Conservation (phyloP, 23 red algal genomes). For the Cyanidiococcus yangmingshanensis region DNA sequence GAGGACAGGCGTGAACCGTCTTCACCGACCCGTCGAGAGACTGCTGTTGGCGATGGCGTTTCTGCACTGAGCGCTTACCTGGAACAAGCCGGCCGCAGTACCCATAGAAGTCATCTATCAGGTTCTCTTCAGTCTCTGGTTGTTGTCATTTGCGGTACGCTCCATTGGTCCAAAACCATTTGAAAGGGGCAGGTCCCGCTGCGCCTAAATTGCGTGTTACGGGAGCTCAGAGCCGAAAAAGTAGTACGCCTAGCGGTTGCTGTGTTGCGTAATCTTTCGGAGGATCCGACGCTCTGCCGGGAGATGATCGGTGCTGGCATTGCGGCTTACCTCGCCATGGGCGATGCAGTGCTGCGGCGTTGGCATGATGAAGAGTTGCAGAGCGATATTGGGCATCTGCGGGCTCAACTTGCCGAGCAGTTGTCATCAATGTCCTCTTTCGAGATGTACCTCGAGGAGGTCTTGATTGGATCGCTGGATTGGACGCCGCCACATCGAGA, state of each 20-base stretch:
- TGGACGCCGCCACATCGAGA: slow-evolving; percentile 87
- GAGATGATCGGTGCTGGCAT: slow-evolving; percentile 93
- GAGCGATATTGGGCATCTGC: slow-evolving; percentile 46
- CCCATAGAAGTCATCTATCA: slow-evolving; percentile 60
- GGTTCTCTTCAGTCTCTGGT: slow-evolving; percentile 66
- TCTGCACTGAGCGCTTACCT: background rate
- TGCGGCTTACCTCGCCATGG: slow-evolving; percentile 25
- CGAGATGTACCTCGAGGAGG: slow-evolving; percentile 77
- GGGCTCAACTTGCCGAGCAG: slow-evolving; percentile 43
- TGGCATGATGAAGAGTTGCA: slow-evolving; percentile 77
- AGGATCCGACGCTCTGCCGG: slow-evolving; percentile 39
- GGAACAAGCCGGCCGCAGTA: background rate
- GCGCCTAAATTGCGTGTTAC: slow-evolving; percentile 39
- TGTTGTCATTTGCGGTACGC: slow-evolving; percentile 54
- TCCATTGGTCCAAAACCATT: slow-evolving; percentile 35
- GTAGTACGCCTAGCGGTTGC: slow-evolving; percentile 66
- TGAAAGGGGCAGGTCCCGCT: slow-evolving; percentile 49
- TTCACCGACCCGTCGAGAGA: no score
- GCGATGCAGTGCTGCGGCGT: slow-evolving; percentile 34
- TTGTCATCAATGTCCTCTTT: slow-evolving; percentile 65
- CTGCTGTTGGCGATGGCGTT: background rate
- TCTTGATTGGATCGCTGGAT: slow-evolving; percentile 58
- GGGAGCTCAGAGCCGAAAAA: slow-evolving; percentile 52
- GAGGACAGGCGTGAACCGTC: no score
- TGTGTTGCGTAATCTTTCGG: slow-evolving; percentile 49